Base-by-base conservation (phyloP, 495 filamentous ascomycete species). In the Pyrenula massariospora region DNA sequence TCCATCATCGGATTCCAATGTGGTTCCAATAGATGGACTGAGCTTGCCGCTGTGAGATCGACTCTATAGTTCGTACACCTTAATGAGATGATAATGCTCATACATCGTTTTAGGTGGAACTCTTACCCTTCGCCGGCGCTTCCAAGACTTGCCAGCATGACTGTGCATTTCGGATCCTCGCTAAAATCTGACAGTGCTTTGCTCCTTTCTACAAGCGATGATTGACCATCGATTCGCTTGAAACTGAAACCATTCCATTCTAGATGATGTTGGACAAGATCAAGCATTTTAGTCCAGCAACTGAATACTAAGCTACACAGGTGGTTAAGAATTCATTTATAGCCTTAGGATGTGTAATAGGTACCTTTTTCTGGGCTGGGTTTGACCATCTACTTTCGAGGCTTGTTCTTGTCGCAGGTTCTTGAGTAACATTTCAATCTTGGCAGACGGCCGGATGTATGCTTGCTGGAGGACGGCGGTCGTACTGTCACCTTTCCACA, bases 1-100 rank as follows among this genome's bases (percentile, higher is more conserved):
- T 97, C 91, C 0, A 89, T 88, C 3, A 90, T 91, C 1, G 93
- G 93, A 66, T 98, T 98, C 67, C 89, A 98, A 61, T 97, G 91
- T 1, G 93, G 93, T 68, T 98, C 93, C 91, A 98, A 96, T 50
- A 97, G 85, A 63, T 91, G 96, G 12, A 92, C 93, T 42, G 82
- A 84, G 64, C 83, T 91, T 22, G 84, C 93, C 2, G 85, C 73
- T 0, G 90, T 96, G 23, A 98, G 76, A 63, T 98, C 96, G 25
- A 98, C 20, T 12, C 19, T 25, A 55, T n/a, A 54, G 50, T 5
- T 59, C n/a, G n/a, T n/a, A n/a, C n/a, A n/a, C n/a, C n/a, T n/a
- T n/a, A n/a, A 61, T 52, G 42, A 48, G 50, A 22, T 58, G 52
- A 56, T 58, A 58, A 42, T 52, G 23, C 8, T 56, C 51, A 24